phyloP scores from a whole-genome alignment of 768 basidiomycete species.

The Naganishia vaughanmartiniae region DNA sequence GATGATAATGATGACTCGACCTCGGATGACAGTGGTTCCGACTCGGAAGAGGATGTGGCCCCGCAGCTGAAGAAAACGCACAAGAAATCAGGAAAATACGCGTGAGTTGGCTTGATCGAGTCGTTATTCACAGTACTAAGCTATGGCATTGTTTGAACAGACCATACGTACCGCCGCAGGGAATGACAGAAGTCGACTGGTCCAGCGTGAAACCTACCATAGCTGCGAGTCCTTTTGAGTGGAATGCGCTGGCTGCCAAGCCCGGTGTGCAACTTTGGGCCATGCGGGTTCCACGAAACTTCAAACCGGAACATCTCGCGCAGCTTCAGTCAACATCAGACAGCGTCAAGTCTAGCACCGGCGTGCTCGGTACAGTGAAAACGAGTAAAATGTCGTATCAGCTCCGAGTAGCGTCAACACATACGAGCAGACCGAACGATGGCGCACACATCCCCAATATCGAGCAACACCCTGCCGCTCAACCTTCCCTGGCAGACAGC shows the following conservation, averaged over 20 bases:
- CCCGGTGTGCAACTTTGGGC: conserved; percentile 47
- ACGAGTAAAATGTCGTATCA: conserved; percentile 36
- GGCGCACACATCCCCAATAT: conserved; percentile 5
- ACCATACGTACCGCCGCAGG: conserved; percentile 12
- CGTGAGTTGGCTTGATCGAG: conserved; percentile 5
- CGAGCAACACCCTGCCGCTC: conserved; percentile 35
- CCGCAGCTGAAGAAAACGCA: neutral
- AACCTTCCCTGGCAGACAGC: conserved; percentile 40
- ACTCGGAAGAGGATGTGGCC: conserved; percentile 1
- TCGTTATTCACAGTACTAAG: neutral
- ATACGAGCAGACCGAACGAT: neutral
- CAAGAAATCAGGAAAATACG: neutral
- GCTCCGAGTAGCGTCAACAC: conserved; percentile 24
- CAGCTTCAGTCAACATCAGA: conserved; percentile 25
- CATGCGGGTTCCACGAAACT: conserved; percentile 43
- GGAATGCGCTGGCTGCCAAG: conserved; percentile 38
- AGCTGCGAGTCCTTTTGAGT: conserved; percentile 43
- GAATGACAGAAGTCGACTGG: neutral
- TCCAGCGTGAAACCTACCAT: conserved; percentile 30
- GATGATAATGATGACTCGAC: conserved; percentile 1
- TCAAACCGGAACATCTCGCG: conserved; percentile 46
- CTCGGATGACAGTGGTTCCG: neutral
- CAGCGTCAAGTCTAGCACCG: neutral
- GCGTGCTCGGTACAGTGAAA: conserved; percentile 34
- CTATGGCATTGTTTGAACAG: neutral